Evolutionary conservation across 2,329 filamentous ascomycete species (phyloP).

Genomic region (Verticillium dahliae): DNA sequence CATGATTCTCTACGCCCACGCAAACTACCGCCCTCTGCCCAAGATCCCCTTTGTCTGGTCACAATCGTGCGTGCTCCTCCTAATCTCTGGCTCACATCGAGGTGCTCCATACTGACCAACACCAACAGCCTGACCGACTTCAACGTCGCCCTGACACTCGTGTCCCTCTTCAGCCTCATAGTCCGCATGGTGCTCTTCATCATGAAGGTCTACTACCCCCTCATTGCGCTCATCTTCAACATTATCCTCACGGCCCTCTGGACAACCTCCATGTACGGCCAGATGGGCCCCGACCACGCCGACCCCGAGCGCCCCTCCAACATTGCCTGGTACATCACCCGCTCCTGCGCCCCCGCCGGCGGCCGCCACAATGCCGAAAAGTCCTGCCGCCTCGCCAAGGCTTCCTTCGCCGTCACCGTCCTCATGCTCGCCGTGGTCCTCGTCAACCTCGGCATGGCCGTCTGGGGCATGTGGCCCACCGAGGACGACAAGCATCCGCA

Average conservation of each 20-base stretch:
- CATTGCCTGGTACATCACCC: conserved; percentile 68
- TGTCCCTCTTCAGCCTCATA: conserved; percentile 70
- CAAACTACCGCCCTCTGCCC: conserved; percentile 60
- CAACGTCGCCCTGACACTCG: conserved; percentile 70
- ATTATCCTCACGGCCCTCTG: conserved; percentile 54
- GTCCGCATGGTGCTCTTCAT: conserved; percentile 63
- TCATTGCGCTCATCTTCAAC: conserved; percentile 55
- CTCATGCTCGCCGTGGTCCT: conserved; percentile 61
- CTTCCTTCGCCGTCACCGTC: conserved; percentile 55
- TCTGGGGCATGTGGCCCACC: conserved; percentile 53
- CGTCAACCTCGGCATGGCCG: conserved; percentile 49
- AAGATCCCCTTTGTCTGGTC: conserved; percentile 67
- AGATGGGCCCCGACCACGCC: conserved; percentile 66
- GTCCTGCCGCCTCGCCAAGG: conserved; percentile 64
- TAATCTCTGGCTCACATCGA: background rate
- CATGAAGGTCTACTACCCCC: conserved; percentile 64
- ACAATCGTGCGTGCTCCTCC: conserved; percentile 48
- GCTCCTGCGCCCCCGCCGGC: conserved; percentile 58
- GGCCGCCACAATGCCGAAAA: conserved; percentile 43
- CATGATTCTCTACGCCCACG: conserved; percentile 64
- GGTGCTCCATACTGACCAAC: conserved; percentile 1
- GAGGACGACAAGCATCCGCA: conserved; percentile 35
- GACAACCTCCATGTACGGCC: conserved; percentile 59
- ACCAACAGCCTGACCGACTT: conserved; percentile 62
- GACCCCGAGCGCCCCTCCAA: conserved; percentile 56